Evolutionary conservation across 495 filamentous ascomycete genomes (phyloP), one percentile per base, ranked within the genome.

Genomic region (Aspergillus egyptiacus): DNA sequence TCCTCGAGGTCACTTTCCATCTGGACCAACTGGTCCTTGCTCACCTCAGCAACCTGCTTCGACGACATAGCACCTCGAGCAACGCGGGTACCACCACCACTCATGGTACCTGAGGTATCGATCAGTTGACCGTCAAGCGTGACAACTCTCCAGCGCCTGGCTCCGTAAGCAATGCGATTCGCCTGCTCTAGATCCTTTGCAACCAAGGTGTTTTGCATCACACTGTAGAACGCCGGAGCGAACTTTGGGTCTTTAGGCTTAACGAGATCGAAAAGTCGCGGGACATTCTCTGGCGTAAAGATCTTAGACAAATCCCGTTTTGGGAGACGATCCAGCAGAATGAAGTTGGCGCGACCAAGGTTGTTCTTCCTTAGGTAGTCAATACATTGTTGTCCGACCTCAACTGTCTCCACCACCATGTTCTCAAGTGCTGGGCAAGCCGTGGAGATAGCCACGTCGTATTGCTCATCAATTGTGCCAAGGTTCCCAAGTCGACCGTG

Each of bases 21-120:
- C 61, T 91, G 89, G 36, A 77, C 61, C 4, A 98, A 89, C 55
- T 94, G 86, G 43, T 97, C 93, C 63, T 87, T 89, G 31, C 82
- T 82, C 15, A 80, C 86, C 34, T 95, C 87, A 6, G 87, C 79
- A 9, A 86, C 85, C 33, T 95, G 84, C 66, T 96, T 97, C 10
- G 87, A 91, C 2, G 91, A 96, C 93, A 98, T 98, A 38, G 84
- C 80, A 2, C 94, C 94, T 51, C 82, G 86, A 48, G 91, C 88
- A 30, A 90, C 85, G 28, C 84, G 87, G 28, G 77, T 89, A 33
- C 93, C 93, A 74, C 93, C 93, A 71, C 93, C 93, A 53, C 86
- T 94, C 94, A 98, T 96, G 7, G 93, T 97, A 70, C 93, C 93
- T 2, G 89, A 95, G 55, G 89, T 91, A 66, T 98, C 93, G 49